Percentiles rank a stretch among this genome's conserved stretches.
Conservation (phyloP, 176 grass and related monocot genomes). For the Chrysopogon serrulatus region DNA sequence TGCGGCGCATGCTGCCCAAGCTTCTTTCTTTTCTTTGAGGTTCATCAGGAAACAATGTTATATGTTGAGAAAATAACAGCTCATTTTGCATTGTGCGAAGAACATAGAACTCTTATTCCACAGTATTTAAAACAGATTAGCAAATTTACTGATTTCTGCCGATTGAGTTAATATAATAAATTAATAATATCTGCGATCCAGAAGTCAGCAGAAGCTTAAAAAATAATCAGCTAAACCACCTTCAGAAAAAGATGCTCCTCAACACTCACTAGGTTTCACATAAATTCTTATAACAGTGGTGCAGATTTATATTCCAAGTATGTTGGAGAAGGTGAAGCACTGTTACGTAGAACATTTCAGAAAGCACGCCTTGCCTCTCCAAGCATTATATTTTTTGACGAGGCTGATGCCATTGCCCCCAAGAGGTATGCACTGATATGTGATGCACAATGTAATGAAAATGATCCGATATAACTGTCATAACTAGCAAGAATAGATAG, state of each 20-base stretch:
- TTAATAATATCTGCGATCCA: not conserved
- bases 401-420: constrained; percentile 77
- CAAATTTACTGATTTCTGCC: not conserved
- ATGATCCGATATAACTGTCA: not conserved
- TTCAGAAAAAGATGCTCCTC: constrained; percentile 1
- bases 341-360: constrained; percentile 77
- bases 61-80: not conserved
- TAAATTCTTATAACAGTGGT: constrained; percentile 43
- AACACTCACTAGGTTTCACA: not conserved
- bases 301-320: constrained; percentile 92
- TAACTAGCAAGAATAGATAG: not conserved
- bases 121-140: not conserved
- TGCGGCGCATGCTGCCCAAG: constrained; percentile 80
- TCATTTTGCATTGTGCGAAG: not conserved
- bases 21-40: constrained; percentile 98
- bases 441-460: not conserved
- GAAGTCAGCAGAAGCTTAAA: not conserved
- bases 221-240: constrained; percentile 14
- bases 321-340: constrained; percentile 95
- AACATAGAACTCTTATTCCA: not conserved
- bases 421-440: constrained; percentile 55
- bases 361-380: constrained; percentile 73
- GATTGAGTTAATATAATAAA: not conserved
- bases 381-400: constrained; percentile 92
- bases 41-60: not conserved